Evolutionary conservation across 2,329 filamentous ascomycete genomes (phyloP), one percentile per base, ranked within the genome.

Genomic region (Diplodia sapinea): DNA sequence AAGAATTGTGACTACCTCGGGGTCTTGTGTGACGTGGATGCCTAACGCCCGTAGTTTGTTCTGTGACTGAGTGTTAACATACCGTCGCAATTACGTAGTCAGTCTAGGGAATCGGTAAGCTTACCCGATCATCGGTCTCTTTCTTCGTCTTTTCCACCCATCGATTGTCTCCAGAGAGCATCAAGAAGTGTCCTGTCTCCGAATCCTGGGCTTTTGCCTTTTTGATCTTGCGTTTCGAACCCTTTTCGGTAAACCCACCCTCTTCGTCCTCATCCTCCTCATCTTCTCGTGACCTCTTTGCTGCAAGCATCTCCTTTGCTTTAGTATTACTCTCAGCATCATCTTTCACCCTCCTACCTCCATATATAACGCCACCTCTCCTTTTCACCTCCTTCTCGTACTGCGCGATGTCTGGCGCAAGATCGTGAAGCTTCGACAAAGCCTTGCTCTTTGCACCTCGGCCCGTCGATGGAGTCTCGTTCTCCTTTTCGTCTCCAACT

Each of bases 331-430:
- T 78, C 17, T 79, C 79, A 2, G 72, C 73, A 23, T 76, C 74
- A n/a, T 81, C 80, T 74, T 71, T 75, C 68, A 70, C 77, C 68
- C 78, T 80, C 73, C 75, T 74, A 65, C 72, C 76, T 43, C 87
- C 87, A 71, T 89, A 86, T 12, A 87, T 81, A 3, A 90, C 86
- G 50, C 88, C 88, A 15, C 88, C 88, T 55, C 86, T 86, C 23
- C 95, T 88, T 81, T 96, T 97, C 82, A 87, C 93, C 80, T 99
- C 95, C 76, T 95, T 97, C 75, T 98, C 91, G 74, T 95, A 99
- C 38, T 96, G 82, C 2, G 90, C 90, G 74, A 98, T 93, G 75
- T 99, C 95, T 0, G 90, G 87, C 0, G 92, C 93, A 68, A 94
- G 83, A 43, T 87, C 86, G 65, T 95, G 92, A 8, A 98, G 81